Evolutionary conservation across 768 basidiomycete genomes (phyloP).

Genomic region (Cyclocybe cylindracea): DNA sequence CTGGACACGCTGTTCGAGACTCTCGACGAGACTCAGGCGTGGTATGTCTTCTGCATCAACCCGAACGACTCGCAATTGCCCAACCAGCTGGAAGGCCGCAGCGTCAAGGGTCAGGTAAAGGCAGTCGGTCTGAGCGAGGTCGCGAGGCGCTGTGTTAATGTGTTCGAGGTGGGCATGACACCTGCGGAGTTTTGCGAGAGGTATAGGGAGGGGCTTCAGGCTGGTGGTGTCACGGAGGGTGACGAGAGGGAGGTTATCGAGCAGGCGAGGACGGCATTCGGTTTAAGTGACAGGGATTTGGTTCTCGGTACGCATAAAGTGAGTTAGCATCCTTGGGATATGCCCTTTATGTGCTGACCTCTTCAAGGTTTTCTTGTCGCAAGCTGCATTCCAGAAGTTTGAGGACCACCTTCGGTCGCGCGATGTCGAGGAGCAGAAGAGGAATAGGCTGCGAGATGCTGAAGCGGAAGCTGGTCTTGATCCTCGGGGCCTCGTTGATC

Average conservation of each 20-base stretch:
- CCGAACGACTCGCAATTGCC: slow-evolving; percentile 96
- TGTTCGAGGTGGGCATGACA: slow-evolving; percentile 85
- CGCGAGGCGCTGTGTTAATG: slow-evolving; percentile 59
- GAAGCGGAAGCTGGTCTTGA: slow-evolving; percentile 72
- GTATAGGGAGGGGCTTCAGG: slow-evolving; percentile 69
- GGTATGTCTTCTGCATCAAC: slow-evolving; percentile 92
- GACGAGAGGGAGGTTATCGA: slow-evolving; percentile 59
- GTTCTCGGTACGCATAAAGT: slow-evolving; percentile 87
- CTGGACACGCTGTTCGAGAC: slow-evolving; percentile 87
- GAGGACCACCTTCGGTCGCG: slow-evolving; percentile 84
- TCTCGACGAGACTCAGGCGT: slow-evolving; percentile 84
- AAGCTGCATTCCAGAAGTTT: slow-evolving; percentile 80
- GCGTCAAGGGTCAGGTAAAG: slow-evolving; percentile 89
- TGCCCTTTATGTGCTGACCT: slow-evolving; percentile 1
- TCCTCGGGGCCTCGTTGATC: slow-evolving; percentile 58
- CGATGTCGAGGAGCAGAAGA: slow-evolving; percentile 86
- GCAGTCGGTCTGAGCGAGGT: slow-evolving; percentile 81
- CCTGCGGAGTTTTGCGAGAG: slow-evolving; percentile 84
- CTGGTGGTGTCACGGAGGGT: slow-evolving; percentile 59
- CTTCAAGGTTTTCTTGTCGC: slow-evolving; percentile 83
- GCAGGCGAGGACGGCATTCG: slow-evolving; percentile 56
- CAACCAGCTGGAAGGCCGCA: slow-evolving; percentile 89
- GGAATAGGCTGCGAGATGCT: slow-evolving; percentile 74
- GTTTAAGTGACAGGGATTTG: slow-evolving; percentile 67
- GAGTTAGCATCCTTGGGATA: slow-evolving; percentile 12